Conservation (phyloP, 1,139 yeast species). For the Ogataea hybrid region DNA sequence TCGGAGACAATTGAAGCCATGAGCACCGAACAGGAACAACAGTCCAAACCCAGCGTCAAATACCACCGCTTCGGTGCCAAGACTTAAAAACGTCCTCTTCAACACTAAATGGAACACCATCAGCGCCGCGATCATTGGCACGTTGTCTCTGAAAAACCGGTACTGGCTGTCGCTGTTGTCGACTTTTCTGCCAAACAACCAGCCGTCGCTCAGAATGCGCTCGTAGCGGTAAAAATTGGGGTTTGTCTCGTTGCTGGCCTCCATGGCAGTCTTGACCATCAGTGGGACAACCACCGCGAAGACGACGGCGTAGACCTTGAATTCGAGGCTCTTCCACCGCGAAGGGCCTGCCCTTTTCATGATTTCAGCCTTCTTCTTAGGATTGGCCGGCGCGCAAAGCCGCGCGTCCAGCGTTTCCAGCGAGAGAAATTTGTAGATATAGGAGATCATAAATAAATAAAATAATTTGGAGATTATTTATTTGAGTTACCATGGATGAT, state of each 20-base stretch:
- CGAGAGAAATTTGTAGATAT: constrained; percentile 51
- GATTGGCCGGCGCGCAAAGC: constrained; percentile 52
- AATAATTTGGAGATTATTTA: not conserved
- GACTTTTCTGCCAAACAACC: constrained; percentile 78
- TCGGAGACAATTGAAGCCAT: constrained; percentile 71
- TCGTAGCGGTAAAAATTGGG: constrained; percentile 70
- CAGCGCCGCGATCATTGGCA: constrained; percentile 57
- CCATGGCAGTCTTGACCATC: constrained; percentile 79
- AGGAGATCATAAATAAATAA: constrained; percentile 7
- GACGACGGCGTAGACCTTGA: constrained; percentile 58
- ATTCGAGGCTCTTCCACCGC: constrained; percentile 76
- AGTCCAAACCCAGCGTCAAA: constrained; percentile 78
- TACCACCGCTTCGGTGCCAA: constrained; percentile 38
- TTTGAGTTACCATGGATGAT: constrained; percentile 3
- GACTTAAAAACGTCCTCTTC: constrained; percentile 38
- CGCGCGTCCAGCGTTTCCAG: constrained; percentile 79
- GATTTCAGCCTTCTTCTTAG: constrained; percentile 41
- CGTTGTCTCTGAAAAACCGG: constrained; percentile 79
- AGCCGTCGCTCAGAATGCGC: constrained; percentile 61
- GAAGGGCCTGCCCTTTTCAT: constrained; percentile 49
- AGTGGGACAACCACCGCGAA: constrained; percentile 73
- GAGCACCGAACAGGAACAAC: constrained; percentile 67
- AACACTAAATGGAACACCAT: constrained; percentile 51
- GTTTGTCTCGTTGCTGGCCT: constrained; percentile 73
- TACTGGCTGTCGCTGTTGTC: constrained; percentile 93